Conservation (phyloP, 352 stramenopile genomes). For the Phytophthora brassicae region DNA sequence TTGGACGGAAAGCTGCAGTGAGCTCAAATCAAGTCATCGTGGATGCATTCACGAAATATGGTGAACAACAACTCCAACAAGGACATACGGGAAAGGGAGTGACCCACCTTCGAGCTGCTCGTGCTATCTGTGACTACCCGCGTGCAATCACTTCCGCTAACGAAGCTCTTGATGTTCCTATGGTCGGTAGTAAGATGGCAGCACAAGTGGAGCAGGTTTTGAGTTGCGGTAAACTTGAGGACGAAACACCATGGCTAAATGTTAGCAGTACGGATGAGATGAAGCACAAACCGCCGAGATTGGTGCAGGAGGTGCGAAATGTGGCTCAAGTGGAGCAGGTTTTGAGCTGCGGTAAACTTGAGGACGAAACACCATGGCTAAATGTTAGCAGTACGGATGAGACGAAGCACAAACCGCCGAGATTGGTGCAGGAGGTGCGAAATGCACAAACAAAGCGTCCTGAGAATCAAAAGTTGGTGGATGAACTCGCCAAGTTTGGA, state of each 20-base stretch:
- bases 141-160: conserved; percentile 35
- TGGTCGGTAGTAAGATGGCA: conserved; percentile 54
- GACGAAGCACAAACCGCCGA: conserved; percentile 25
- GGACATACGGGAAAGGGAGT: conserved; percentile 39
- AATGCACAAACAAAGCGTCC: conserved; percentile 33
- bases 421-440: conserved; percentile 46
- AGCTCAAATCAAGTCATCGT: conserved; percentile 7
- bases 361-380: conserved; percentile 22
- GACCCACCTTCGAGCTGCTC: conserved; percentile 55
- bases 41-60: conserved; percentile 59
- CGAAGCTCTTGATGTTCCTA: conserved; percentile 18
- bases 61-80: conserved; percentile 41
- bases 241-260: conserved; percentile 15
- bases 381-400: conserved; percentile 27
- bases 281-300: conserved; percentile 26
- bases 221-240: conserved; percentile 38
- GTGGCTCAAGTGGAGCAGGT: conserved; percentile 53
- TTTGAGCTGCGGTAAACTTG: conserved; percentile 42
- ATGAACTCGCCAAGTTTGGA: conserved; percentile 54
- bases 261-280: conserved; percentile 30
- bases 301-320: conserved; percentile 47
- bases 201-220: conserved; percentile 56
- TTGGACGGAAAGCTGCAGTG: conserved; percentile 13
- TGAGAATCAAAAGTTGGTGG: conserved; percentile 63
- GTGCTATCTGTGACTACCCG: conserved; percentile 34